phyloP scores from a whole-genome alignment of 2,329 filamentous ascomycete genomes.

The Venturia pyrina region DNA sequence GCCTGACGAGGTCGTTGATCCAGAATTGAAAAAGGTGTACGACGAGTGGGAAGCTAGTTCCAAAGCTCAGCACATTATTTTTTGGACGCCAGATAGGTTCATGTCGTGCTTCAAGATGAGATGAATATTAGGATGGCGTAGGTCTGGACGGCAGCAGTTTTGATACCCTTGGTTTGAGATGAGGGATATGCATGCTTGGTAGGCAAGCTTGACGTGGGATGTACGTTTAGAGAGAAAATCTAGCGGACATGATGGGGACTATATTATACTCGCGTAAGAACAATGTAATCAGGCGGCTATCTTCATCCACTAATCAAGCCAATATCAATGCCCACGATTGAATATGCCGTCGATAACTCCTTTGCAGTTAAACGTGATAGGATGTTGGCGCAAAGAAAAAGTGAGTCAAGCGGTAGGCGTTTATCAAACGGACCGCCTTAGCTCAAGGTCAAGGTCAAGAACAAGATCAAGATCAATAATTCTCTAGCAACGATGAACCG shows the following conservation, averaged over 20 bases:
- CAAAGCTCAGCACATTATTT: constrained; percentile 1
- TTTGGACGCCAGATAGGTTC: not conserved
- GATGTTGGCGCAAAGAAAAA: too few species aligned
- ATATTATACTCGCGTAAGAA: too few species aligned
- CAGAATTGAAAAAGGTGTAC: not conserved
- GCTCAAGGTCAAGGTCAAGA: too few species aligned
- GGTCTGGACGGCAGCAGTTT: not conserved
- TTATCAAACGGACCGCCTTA: too few species aligned
- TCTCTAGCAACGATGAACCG: too few species aligned
- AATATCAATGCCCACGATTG: too few species aligned
- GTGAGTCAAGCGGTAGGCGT: too few species aligned
- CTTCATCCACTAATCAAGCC: too few species aligned
- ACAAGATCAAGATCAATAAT: too few species aligned
- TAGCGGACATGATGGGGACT: not conserved
- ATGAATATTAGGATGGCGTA: not conserved
- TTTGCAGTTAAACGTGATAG: too few species aligned
- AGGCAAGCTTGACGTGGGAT: not conserved
- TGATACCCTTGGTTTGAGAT: not conserved
- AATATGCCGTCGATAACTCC: too few species aligned
- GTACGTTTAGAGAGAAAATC: not conserved
- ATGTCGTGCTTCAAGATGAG: not conserved
- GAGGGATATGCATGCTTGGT: not conserved
- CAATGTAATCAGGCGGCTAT: too few species aligned
- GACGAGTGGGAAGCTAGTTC: not conserved
- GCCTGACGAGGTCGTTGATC: not conserved